Conservation (phyloP, 768 basidiomycete genomes). For the Auricularia sp. region DNA sequence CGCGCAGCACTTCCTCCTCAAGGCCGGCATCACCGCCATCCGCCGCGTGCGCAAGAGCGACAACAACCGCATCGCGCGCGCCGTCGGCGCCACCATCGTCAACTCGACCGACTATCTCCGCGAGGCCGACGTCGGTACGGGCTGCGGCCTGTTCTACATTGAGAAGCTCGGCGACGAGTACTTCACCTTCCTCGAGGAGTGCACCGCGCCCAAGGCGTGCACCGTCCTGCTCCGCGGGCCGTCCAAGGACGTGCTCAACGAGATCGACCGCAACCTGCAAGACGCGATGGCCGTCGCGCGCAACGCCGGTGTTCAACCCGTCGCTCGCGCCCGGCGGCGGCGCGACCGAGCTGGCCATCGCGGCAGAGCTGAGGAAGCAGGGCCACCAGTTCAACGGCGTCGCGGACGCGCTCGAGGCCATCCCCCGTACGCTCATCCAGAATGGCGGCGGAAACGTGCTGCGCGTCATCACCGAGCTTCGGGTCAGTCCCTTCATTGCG, state of each 20-base stretch:
- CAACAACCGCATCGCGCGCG: constrained; percentile 96
- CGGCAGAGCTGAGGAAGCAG: constrained; percentile 52
- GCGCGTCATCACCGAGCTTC: constrained; percentile 81
- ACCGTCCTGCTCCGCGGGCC: constrained; percentile 96
- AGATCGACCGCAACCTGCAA: constrained; percentile 94
- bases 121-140: constrained; percentile 83
- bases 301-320: constrained; percentile 94
- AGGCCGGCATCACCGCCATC: constrained; percentile 82
- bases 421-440: constrained; percentile 88
- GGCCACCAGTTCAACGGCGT: constrained; percentile 72
- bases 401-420: constrained; percentile 94
- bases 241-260: constrained; percentile 95
- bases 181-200: constrained; percentile 95
- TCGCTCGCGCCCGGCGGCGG: constrained; percentile 90
- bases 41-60: constrained; percentile 98
- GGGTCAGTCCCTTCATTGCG: constrained; percentile 41
- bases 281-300: constrained; percentile 97
- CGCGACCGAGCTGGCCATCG: constrained; percentile 97
- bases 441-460: constrained; percentile 95
- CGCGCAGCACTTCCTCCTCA: constrained; percentile 84
- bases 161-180: constrained; percentile 99
- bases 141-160: constrained; percentile 92
- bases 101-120: constrained; percentile 93
- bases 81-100: constrained; percentile 91
- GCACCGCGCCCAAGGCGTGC: constrained; percentile 86